A percentile compares a stretch with the other conserved stretches of the same genome.
Evolutionary conservation across 129 eudicot genomes (phyloP).

Genomic region (Ambrosia artemisiifolia): DNA sequence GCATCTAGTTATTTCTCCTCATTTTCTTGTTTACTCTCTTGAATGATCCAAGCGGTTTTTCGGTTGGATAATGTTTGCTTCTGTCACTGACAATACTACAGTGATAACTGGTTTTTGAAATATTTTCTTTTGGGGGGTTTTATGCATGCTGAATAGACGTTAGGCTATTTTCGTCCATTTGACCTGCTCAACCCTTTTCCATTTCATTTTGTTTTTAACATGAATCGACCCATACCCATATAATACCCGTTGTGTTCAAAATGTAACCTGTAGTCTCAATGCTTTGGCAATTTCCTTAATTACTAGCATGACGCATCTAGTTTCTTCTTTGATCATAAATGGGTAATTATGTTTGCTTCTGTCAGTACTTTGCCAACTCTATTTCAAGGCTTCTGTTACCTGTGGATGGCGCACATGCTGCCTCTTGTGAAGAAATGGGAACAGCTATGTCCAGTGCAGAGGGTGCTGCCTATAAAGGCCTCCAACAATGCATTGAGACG

Average conservation of each 20-base stretch:
- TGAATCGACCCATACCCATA: neutral
- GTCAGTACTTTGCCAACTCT: conserved; percentile 85
- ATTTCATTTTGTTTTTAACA: neutral
- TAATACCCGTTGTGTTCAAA: too few species aligned
- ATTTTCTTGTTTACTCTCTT: neutral
- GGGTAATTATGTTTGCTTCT: conserved; percentile 15
- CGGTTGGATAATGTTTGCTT: conserved; percentile 5
- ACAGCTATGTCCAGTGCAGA: conserved; percentile 94
- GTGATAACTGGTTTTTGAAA: neutral
- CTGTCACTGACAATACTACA: conserved; percentile 1
- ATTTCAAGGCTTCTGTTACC: conserved; percentile 91
- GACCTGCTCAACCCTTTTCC: conserved; percentile 6
- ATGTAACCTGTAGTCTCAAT: neutral
- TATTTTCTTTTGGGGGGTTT: neutral
- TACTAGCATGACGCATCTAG: conserved; percentile 2
- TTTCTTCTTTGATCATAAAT: conserved; percentile 2
- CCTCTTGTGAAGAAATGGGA: conserved; percentile 95
- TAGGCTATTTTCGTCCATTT: neutral
- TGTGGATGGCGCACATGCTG: conserved; percentile 99
- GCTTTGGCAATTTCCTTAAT: conserved; percentile 5
- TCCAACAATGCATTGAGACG: conserved; percentile 96
- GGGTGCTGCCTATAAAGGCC: conserved; percentile 95
- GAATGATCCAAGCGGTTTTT: conserved; percentile 9
- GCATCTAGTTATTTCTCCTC: neutral
- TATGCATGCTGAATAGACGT: neutral